Conservation (phyloP, 495 filamentous ascomycete genomes). For the Trypethelium eluteriae region DNA sequence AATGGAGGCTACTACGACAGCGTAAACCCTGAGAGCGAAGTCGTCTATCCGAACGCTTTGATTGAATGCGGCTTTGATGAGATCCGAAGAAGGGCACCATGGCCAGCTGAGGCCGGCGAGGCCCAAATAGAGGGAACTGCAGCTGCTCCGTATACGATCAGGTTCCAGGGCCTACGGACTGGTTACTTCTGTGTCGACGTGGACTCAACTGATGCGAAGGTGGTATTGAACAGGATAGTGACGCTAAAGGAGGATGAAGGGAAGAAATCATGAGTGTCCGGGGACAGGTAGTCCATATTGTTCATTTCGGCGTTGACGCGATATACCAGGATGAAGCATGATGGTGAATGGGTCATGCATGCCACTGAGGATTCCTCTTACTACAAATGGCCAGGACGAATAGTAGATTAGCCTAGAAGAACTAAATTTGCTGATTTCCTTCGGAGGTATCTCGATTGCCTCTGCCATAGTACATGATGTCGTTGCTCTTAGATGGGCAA, state of each 20-base stretch:
- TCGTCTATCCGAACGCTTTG: constrained; percentile 67
- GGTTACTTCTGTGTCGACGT: constrained; percentile 81
- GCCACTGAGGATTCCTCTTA: too few relatives aligned
- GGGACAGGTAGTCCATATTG: too few relatives aligned
- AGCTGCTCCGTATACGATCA: constrained; percentile 50
- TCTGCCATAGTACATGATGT: too few relatives aligned
- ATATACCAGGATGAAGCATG: too few relatives aligned
- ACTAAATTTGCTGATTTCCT: too few relatives aligned
- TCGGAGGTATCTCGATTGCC: too few relatives aligned
- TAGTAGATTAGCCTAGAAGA: too few relatives aligned
- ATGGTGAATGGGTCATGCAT: too few relatives aligned
- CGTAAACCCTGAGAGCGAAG: constrained; percentile 77
- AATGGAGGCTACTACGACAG: constrained; percentile 73
- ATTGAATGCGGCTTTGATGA: constrained; percentile 84
- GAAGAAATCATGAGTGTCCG: constrained; percentile 41
- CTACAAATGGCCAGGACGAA: too few relatives aligned
- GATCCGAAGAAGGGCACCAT: constrained; percentile 63
- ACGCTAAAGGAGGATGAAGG: constrained; percentile 82
- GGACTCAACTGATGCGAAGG: constrained; percentile 65
- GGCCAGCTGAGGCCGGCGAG: constrained; percentile 60
- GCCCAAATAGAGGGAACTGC: constrained; percentile 31
- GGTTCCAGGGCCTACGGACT: constrained; percentile 89
- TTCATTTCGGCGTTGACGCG: too few relatives aligned
- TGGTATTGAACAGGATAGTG: constrained; percentile 88
- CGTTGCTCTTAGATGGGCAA: too few relatives aligned